phyloP scores from a whole-genome alignment of 2,329 filamentous ascomycete genomes.

The Orbilia ellipsospora region DNA sequence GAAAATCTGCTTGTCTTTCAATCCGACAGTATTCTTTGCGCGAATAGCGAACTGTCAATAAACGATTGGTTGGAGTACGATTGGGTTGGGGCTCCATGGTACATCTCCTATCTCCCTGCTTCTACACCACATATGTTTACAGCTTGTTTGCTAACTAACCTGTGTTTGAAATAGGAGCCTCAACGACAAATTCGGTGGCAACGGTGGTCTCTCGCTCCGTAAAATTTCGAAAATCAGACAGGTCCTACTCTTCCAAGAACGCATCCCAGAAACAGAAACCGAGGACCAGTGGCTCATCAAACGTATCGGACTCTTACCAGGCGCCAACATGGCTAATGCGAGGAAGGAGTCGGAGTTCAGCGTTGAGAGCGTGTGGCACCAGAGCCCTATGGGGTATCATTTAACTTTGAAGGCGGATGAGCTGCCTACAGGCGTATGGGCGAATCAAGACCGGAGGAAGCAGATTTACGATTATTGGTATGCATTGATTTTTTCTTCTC shows the following conservation, averaged over 20 bases:
- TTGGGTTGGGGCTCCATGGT: constrained; percentile 69
- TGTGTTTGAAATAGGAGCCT: constrained; percentile 20
- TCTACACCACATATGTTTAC: neutral
- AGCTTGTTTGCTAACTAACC: neutral
- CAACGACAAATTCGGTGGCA: constrained; percentile 66
- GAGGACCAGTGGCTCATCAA: constrained; percentile 71
- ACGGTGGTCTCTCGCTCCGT: constrained; percentile 69
- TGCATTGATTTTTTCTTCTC: neutral
- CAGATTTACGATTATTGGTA: constrained; percentile 68
- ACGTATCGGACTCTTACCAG: constrained; percentile 67
- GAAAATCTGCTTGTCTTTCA: constrained; percentile 67
- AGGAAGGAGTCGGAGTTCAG: constrained; percentile 66
- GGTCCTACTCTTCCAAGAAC: constrained; percentile 63
- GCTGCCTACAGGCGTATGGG: constrained; percentile 67
- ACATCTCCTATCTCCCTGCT: neutral
- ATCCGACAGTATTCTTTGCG: constrained; percentile 69
- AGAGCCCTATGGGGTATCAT: constrained; percentile 71
- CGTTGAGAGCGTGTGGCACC: constrained; percentile 66
- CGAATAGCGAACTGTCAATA: constrained; percentile 66
- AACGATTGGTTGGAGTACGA: constrained; percentile 69
- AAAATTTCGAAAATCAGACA: constrained; percentile 68
- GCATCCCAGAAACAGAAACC: constrained; percentile 61
- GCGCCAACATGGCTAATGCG: constrained; percentile 67
- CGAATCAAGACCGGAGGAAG: constrained; percentile 64
- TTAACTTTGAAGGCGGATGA: constrained; percentile 66